These are phyloP conservation scores for Tillandsia leiboldiana DNA, from an alignment of 176 grass and related monocot genomes.

Conservation along the genomic window DNA sequence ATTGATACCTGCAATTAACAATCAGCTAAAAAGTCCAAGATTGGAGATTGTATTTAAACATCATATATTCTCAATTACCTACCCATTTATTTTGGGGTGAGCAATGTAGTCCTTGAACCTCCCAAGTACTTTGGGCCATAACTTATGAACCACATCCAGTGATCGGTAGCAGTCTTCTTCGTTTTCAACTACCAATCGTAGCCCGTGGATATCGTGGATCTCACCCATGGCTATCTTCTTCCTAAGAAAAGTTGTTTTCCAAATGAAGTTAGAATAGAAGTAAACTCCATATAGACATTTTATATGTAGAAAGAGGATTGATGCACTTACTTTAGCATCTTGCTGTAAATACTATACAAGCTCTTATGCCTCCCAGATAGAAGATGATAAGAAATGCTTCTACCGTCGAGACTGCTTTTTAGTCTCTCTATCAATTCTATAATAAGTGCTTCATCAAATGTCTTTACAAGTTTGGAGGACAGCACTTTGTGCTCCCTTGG, in stretches of 20 bases:
- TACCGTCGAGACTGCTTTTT: slow-evolving; percentile 53
- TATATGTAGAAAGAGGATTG: slow-evolving; percentile 4
- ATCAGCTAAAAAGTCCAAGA: not conserved
- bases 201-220: slow-evolving; percentile 86
- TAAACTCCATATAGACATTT: not conserved
- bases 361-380: slow-evolving; percentile 88
- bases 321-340: slow-evolving; percentile 68
- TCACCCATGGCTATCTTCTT: slow-evolving; percentile 72
- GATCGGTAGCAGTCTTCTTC: slow-evolving; percentile 77
- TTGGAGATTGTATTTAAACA: not conserved
- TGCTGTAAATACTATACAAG: slow-evolving; percentile 71
- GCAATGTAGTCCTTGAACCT: slow-evolving; percentile 89
- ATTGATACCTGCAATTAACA: slow-evolving; percentile 22
- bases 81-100: slow-evolving; percentile 80
- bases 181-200: slow-evolving; percentile 77
- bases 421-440: slow-evolving; percentile 47
- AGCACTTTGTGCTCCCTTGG: slow-evolving; percentile 63
- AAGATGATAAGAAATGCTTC: slow-evolving; percentile 44
- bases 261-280: not conserved
- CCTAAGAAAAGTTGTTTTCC: slow-evolving; percentile 25
- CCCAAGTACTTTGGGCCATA: slow-evolving; percentile 55
- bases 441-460: slow-evolving; percentile 63
- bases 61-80: slow-evolving; percentile 6
- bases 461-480: slow-evolving; percentile 48
- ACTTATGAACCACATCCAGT: slow-evolving; percentile 53